Base-by-base conservation (phyloP, 164 flowering plant genomes). In the Magnolia officinalis region DNA sequence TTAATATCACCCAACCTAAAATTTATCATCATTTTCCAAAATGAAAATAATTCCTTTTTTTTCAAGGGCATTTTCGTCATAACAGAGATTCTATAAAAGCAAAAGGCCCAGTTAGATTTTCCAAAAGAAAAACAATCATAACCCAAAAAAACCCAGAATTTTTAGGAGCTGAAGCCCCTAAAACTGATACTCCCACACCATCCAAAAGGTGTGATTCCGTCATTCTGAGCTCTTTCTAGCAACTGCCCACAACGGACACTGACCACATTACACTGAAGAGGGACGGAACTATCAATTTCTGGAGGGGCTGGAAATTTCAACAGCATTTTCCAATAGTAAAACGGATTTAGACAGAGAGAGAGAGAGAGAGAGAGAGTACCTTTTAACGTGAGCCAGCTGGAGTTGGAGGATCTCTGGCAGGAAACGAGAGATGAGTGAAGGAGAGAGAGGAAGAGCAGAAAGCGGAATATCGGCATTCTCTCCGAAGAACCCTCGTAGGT, bases 381-480 rank as follows among this genome's bases (percentile, higher is more conserved):
- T 18, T 31, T 24, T 26, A 67, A 31, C 18, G 71, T 67, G 71
- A 16, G 50, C 50, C 71, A 67, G 8, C n/a, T 8, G 71, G 71
- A 67, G 45, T 37, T 37, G 45, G 45, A 37, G 45, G 45, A 37
- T 1, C 6, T 31, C 49, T 13, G 71, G 18, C 37, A 18, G 71
- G 71, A 8, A n/a, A 67, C 71, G 14, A 31, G n/a, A 11, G 50
- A 29, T 16, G 61, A 10, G 61, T 55, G 61, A 16, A 67, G 71
- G 31, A 16, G 71, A 67, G 49, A 26, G 45, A 66, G 16, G 14
- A 66, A 16, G 20, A 29, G 8, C 10, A 67, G 50, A 29, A 29
- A 67, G 71, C 71, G 49, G 71, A 67, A 16, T 50, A 31, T 67
- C 49, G 71, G 49, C 71, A 67, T 67, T 64, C 23, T 20, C 24